Conservation (phyloP, 2,329 filamentous ascomycete genomes). For the Chaetoscypha palmicola region DNA sequence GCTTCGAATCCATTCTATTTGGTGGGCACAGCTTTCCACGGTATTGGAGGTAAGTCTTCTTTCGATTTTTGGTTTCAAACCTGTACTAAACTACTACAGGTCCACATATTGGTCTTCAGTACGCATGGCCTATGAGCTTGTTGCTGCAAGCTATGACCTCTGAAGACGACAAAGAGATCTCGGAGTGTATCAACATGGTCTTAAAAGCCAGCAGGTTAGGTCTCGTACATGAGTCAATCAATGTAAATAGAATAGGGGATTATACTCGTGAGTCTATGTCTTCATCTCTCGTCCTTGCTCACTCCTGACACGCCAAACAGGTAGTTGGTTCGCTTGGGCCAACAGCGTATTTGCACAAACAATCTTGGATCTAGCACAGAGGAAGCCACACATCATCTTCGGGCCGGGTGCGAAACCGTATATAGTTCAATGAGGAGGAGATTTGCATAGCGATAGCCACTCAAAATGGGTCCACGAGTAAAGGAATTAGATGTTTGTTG, state of each 20-base stretch:
- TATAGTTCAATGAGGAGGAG: constrained; percentile 28
- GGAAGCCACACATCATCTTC: constrained; percentile 86
- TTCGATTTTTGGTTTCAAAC: neutral
- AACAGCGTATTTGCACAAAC: constrained; percentile 95
- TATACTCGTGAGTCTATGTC: constrained; percentile 56
- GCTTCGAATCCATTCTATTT: constrained; percentile 78
- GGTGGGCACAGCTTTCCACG: constrained; percentile 66
- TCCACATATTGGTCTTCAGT: constrained; percentile 70
- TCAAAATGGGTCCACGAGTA: too few species aligned
- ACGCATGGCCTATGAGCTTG: constrained; percentile 96
- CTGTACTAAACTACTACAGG: constrained; percentile 32
- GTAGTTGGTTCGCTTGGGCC: constrained; percentile 49
- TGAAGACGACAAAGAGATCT: constrained; percentile 76
- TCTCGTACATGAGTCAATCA: constrained; percentile 84
- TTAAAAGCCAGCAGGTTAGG: constrained; percentile 69
- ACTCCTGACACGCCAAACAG: constrained; percentile 11
- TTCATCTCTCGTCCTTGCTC: neutral
- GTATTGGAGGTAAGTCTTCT: constrained; percentile 69
- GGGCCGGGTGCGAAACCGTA: constrained; percentile 56
- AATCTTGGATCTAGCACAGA: constrained; percentile 77
- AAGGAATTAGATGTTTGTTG: too few species aligned
- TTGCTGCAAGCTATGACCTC: constrained; percentile 87
- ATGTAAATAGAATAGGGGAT: constrained; percentile 60
- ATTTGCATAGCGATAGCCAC: too few species aligned
- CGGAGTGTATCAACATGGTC: constrained; percentile 63